These are phyloP conservation scores for Bryum argenteum DNA, from an alignment of 225 moss, liverwort and hornwort species.

Conservation along the genomic window DNA sequence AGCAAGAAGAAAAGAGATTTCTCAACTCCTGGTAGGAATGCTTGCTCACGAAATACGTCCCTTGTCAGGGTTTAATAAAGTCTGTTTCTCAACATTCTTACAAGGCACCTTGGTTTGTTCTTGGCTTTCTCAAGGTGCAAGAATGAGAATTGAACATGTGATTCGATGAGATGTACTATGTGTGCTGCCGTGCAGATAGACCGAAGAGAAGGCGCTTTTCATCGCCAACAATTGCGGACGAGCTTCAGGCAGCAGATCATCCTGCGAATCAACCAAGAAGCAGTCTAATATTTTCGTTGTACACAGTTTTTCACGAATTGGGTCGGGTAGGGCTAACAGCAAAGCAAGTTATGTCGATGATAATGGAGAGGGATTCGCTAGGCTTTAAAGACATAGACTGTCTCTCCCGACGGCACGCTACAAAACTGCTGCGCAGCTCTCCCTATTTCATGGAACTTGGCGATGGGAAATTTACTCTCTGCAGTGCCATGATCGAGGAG, in stretches of 20 bases:
- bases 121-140: not conserved
- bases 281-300: constrained; percentile 30
- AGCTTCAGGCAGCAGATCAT: constrained; percentile 25
- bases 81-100: not conserved
- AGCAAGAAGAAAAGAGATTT: constrained; percentile 21
- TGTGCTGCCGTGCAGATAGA: constrained; percentile 17
- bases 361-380: constrained; percentile 1
- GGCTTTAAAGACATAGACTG: constrained; percentile 25
- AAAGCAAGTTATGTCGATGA: constrained; percentile 13
- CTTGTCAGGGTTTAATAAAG: not conserved
- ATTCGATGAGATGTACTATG: constrained; percentile 6
- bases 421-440: constrained; percentile 28
- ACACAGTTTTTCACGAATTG: constrained; percentile 39
- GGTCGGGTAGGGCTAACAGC: constrained; percentile 26
- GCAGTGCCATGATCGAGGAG: constrained; percentile 33
- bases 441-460: constrained; percentile 33
- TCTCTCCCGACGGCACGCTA: constrained; percentile 25
- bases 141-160: not conserved
- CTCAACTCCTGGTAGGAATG: constrained; percentile 20
- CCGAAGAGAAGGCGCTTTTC: constrained; percentile 10
- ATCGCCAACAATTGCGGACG: constrained; percentile 3
- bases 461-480: constrained; percentile 26
- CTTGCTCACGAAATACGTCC: not conserved
- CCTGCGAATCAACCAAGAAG: constrained; percentile 31
- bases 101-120: constrained; percentile 2